Conservation (phyloP, 768 basidiomycete species). For the Boletus rex-veris region DNA sequence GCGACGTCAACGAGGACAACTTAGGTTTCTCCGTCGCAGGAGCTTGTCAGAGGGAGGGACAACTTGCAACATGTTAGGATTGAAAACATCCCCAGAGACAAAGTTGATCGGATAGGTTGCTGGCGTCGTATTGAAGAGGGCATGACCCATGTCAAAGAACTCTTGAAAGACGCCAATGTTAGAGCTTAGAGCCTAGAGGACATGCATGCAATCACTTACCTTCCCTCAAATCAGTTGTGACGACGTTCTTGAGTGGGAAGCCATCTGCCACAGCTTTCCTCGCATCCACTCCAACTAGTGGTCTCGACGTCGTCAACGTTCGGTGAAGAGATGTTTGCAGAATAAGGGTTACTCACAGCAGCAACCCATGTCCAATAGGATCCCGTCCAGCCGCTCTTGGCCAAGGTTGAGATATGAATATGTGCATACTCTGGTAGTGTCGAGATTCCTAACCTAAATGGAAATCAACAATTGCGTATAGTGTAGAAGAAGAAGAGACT, state of each 20-base stretch:
- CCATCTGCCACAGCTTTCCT: slow-evolving; percentile 42
- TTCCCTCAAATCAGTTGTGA: slow-evolving; percentile 37
- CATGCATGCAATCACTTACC: slow-evolving; percentile 20
- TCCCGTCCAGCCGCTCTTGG: slow-evolving; percentile 32
- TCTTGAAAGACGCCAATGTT: slow-evolving; percentile 28
- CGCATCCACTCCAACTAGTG: slow-evolving; percentile 31
- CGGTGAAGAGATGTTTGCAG: not conserved
- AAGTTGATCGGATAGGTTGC: slow-evolving; percentile 51
- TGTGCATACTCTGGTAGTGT: slow-evolving; percentile 16
- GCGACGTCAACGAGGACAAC: slow-evolving; percentile 37
- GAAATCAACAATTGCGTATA: not conserved
- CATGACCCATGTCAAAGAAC: slow-evolving; percentile 58
- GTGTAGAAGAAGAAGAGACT: not conserved
- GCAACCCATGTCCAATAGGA: slow-evolving; percentile 46
- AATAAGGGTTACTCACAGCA: slow-evolving; percentile 34
- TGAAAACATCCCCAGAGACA: slow-evolving; percentile 53
- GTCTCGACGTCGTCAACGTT: not conserved
- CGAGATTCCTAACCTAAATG: slow-evolving; percentile 11
- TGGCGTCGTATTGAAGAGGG: slow-evolving; percentile 54
- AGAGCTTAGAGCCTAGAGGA: not conserved
- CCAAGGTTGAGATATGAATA: slow-evolving; percentile 38
- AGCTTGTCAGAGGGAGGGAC: slow-evolving; percentile 26
- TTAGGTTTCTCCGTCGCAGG: slow-evolving; percentile 24
- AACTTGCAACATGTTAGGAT: slow-evolving; percentile 40
- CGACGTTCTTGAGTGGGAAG: slow-evolving; percentile 37